Conservation (phyloP, 257 asterid species). For the Solanum raphanifolium region DNA sequence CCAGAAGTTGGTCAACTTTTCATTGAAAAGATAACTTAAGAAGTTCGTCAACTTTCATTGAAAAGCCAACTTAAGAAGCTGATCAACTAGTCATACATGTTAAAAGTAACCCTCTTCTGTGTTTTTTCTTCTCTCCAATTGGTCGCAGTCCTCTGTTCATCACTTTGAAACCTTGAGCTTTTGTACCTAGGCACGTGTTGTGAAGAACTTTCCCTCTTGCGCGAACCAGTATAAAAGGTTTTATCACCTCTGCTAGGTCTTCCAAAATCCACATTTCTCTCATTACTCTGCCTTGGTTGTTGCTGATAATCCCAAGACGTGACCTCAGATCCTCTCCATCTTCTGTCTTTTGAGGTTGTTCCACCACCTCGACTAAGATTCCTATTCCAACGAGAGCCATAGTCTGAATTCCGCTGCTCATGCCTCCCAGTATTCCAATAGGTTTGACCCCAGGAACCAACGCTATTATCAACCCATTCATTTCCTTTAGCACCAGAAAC, state of each 20-base stretch:
- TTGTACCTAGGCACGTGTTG: conserved; percentile 43
- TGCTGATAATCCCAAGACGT: not conserved
- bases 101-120: not conserved
- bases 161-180: conserved; percentile 44
- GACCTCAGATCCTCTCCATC: not conserved
- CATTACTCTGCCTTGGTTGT: not conserved
- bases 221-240: conserved; percentile 34
- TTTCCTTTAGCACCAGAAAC: conserved; percentile 17
- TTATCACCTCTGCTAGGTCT: conserved; percentile 22
- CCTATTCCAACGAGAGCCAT: conserved; percentile 20
- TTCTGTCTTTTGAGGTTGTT: conserved; percentile 1
- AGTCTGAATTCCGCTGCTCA: conserved; percentile 14
- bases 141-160: conserved; percentile 22
- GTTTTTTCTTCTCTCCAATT: conserved; percentile 16
- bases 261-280: conserved; percentile 21
- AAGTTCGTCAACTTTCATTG: not conserved
- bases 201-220: conserved; percentile 63
- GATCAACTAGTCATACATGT: not conserved
- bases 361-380: conserved; percentile 1
- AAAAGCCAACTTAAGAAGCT: not conserved
- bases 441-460: conserved; percentile 20
- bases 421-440: conserved; percentile 14
- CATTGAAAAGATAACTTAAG: not conserved
- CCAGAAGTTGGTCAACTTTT: not conserved
- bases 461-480: conserved; percentile 26